Percentiles rank a stretch among this genome's conserved stretches.
Conservation (phyloP, 2,329 filamentous ascomycete species). For the Phyllosticta ampelicida region DNA sequence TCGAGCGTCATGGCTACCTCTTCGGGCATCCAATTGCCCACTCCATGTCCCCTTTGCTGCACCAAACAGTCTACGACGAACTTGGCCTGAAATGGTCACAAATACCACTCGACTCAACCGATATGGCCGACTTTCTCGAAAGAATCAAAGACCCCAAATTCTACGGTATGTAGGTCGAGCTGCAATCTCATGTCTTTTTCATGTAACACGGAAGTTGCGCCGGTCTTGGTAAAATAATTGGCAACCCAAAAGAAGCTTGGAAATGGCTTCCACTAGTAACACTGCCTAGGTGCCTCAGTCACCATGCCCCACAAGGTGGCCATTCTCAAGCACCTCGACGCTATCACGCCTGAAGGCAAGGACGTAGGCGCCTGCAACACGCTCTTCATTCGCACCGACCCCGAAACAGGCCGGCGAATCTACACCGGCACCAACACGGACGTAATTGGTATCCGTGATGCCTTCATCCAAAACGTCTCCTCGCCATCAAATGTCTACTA, state of each 20-base stretch:
- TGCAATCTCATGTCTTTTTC: not conserved
- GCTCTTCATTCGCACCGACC: conserved; percentile 50
- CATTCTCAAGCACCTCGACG: conserved; percentile 63
- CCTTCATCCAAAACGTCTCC: conserved; percentile 43
- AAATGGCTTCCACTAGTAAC: not conserved
- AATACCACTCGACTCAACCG: conserved; percentile 36
- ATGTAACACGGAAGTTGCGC: not conserved
- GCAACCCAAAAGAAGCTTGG: not conserved
- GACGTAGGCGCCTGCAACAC: conserved; percentile 74
- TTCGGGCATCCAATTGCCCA: conserved; percentile 48
- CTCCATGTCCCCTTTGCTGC: conserved; percentile 45
- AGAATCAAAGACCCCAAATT: conserved; percentile 48
- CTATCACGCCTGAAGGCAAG: conserved; percentile 59
- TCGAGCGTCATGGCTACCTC: conserved; percentile 43
- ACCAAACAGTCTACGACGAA: conserved; percentile 43
- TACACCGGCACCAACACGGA: conserved; percentile 74
- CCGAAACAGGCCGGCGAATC: conserved; percentile 35
- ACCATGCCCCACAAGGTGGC: conserved; percentile 79
- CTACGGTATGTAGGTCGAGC: conserved; percentile 40
- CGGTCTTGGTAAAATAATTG: not conserved
- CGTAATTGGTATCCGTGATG: conserved; percentile 65
- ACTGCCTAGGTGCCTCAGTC: conserved; percentile 50
- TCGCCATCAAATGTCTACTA: conserved; percentile 40
- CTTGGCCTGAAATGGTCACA: conserved; percentile 43
- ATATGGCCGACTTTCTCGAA: conserved; percentile 33